These are phyloP conservation scores for Phytophthora pisi DNA, from an alignment of 352 stramenopile species.

Conservation along the genomic window DNA sequence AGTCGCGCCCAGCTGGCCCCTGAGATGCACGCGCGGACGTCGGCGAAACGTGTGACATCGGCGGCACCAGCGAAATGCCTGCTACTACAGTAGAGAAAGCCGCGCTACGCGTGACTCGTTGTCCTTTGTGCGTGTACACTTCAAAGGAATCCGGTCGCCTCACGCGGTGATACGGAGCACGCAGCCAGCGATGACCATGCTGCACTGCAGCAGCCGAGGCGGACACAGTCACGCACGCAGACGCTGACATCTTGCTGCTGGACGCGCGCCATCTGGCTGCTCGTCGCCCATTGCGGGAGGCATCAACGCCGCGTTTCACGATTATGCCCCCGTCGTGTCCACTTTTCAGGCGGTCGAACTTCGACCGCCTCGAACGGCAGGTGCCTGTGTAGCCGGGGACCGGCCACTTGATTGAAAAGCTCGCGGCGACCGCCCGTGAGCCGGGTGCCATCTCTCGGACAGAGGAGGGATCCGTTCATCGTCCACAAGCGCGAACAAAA, in stretches of 20 bases:
- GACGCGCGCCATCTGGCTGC: constrained; percentile 2
- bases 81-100: constrained; percentile 12
- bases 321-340: constrained; percentile 34
- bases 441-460: constrained; percentile 2
- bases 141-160: background rate
- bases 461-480: constrained; percentile 15
- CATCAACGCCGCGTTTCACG: constrained; percentile 18
- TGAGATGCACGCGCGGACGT: constrained; percentile 19
- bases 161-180: background rate
- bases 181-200: background rate
- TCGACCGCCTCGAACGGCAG: background rate
- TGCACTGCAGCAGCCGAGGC: constrained; percentile 5
- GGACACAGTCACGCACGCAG: constrained; percentile 1
- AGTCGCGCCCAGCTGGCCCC: constrained; percentile 18
- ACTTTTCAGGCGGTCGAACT: constrained; percentile 23
- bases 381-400: background rate
- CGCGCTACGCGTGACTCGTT: background rate
- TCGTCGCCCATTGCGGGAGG: constrained; percentile 8
- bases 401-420: constrained; percentile 26
- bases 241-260: constrained; percentile 1
- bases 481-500: constrained; percentile 20
- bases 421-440: constrained; percentile 13
- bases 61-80: constrained; percentile 15
- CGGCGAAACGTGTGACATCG: constrained; percentile 37
- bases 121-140: background rate